Conservation (phyloP, 345 rosid genomes). For the Garcia nutans region DNA sequence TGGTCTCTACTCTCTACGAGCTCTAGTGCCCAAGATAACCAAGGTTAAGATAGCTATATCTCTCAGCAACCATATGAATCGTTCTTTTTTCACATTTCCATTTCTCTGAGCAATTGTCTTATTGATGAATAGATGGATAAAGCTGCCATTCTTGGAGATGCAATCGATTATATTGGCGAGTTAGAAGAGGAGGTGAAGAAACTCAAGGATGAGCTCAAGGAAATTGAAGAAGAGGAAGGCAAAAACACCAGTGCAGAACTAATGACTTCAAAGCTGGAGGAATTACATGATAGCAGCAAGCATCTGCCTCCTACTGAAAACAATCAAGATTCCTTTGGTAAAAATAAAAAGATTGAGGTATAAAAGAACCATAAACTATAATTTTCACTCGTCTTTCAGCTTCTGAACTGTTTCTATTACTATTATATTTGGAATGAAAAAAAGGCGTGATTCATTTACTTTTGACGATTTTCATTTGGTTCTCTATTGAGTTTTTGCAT, state of each 20-base stretch:
- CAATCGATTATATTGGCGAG: conserved; percentile 64
- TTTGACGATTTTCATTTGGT: not conserved
- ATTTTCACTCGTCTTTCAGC: not conserved
- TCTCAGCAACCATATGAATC: not conserved
- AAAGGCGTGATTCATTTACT: not conserved
- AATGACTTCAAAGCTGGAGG: conserved; percentile 21
- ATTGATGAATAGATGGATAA: conserved; percentile 62
- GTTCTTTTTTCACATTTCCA: not conserved
- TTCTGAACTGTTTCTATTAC: not conserved
- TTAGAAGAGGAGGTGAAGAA: conserved; percentile 46
- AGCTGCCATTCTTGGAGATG: conserved; percentile 64
- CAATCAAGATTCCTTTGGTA: conserved; percentile 15
- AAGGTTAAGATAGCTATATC: conserved; percentile 48
- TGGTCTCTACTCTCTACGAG: conserved; percentile 52
- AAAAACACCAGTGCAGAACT: conserved; percentile 21
- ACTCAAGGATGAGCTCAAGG: conserved; percentile 58
- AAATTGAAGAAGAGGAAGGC: conserved; percentile 44
- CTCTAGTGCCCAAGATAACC: conserved; percentile 74
- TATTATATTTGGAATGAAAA: not conserved
- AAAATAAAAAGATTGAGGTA: conserved; percentile 34
- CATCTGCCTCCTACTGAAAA: conserved; percentile 15
- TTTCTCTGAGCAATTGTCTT: not conserved
- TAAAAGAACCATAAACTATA: not conserved
- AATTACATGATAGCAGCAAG: conserved; percentile 1
- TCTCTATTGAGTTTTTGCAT: not conserved